Evolutionary conservation across 2,329 filamentous ascomycete species (phyloP).

Genomic region (Alternaria consortialis): DNA sequence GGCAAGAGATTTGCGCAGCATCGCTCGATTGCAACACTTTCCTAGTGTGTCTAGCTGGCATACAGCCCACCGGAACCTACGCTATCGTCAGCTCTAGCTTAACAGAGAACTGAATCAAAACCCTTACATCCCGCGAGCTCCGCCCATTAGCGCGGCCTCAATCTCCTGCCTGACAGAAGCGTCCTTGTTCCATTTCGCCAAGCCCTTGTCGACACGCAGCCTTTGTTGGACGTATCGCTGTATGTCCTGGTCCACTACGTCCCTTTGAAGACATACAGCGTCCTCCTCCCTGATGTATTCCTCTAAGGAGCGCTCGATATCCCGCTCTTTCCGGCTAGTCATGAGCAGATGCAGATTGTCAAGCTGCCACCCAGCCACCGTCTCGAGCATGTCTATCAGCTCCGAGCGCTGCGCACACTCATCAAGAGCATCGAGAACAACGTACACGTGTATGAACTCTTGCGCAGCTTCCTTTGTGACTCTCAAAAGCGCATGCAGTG

Average conservation of each 20-base stretch:
- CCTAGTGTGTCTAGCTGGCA: conserved; percentile 37
- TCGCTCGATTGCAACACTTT: conserved; percentile 29
- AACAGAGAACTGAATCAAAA: not conserved
- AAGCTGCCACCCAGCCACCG: conserved; percentile 31
- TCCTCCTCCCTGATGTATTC: conserved; percentile 18
- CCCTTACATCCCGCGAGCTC: conserved; percentile 38
- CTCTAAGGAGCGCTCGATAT: conserved; percentile 36
- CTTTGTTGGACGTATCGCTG: conserved; percentile 39
- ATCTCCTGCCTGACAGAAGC: conserved; percentile 37
- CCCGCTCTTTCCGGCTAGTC: conserved; percentile 41
- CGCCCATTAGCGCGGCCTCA: conserved; percentile 40
- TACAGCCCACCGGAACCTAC: conserved; percentile 41
- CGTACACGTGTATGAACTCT: conserved; percentile 26
- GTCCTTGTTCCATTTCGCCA: conserved; percentile 39
- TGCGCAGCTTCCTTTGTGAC: conserved; percentile 35
- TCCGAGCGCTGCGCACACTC: conserved; percentile 35
- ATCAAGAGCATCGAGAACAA: conserved; percentile 42
- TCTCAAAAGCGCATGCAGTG: conserved; percentile 29
- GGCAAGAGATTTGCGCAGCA: conserved; percentile 29
- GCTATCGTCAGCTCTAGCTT: conserved; percentile 8
- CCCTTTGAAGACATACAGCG: conserved; percentile 31
- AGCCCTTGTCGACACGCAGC: conserved; percentile 43
- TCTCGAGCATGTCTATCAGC: conserved; percentile 34
- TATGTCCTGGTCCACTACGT: conserved; percentile 41
- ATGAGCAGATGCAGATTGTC: conserved; percentile 36